These are phyloP conservation scores for Zea luxurians DNA, from an alignment of 176 grass and related monocot genomes.

Conservation along the genomic window DNA sequence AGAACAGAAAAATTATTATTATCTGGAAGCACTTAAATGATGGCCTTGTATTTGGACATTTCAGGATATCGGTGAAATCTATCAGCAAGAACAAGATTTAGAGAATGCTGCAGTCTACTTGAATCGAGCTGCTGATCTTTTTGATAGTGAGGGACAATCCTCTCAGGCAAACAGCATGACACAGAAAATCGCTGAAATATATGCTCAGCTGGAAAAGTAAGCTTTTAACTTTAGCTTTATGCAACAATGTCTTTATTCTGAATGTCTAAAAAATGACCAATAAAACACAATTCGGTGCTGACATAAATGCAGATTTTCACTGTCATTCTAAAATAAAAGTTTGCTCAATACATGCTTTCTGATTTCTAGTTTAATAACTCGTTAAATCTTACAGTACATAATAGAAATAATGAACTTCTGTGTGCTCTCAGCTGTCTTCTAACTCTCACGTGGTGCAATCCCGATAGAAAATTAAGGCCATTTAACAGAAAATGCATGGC, in stretches of 20 bases:
- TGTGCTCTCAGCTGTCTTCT: background rate
- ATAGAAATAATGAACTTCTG: background rate
- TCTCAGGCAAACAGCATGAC: constrained; percentile 73
- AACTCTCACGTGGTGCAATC: background rate
- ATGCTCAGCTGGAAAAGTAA: constrained; percentile 92
- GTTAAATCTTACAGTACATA: background rate
- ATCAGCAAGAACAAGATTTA: constrained; percentile 82
- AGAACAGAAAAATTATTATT: background rate
- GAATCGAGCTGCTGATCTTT: constrained; percentile 77
- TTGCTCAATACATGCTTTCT: background rate
- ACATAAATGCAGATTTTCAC: background rate
- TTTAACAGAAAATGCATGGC: background rate
- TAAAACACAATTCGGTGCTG: background rate
- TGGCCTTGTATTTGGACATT: constrained; percentile 31
- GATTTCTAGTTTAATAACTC: background rate
- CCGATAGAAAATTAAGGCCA: background rate
- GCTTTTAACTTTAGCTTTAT: background rate
- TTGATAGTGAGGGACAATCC: constrained; percentile 74
- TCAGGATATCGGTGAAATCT: constrained; percentile 94
- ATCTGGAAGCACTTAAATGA: background rate
- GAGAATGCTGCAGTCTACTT: constrained; percentile 76
- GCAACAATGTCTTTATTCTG: background rate
- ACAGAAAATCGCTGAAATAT: constrained; percentile 88
- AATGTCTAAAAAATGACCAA: background rate
- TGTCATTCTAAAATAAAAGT: background rate